Percentiles rank a stretch among this genome's conserved stretches.
phyloP scores from a whole-genome alignment of 2,329 filamentous ascomycete species.

The Fusarium redolens region DNA sequence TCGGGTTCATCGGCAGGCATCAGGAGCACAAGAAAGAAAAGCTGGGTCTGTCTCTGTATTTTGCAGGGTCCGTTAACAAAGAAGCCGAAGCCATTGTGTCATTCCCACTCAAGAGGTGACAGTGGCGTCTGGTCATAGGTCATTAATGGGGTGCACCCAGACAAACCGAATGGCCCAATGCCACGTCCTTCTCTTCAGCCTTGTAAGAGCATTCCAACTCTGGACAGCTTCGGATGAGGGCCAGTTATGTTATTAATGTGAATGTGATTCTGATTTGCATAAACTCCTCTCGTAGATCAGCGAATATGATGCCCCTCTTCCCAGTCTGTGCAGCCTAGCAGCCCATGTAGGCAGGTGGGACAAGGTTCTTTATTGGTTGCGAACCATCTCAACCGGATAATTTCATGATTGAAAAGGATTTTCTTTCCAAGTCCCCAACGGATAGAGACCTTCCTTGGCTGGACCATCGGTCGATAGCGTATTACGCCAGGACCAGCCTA shows the following conservation, averaged over 20 bases:
- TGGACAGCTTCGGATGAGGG: constrained; percentile 19
- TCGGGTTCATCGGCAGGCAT: constrained; percentile 33
- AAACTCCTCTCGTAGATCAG: constrained; percentile 10
- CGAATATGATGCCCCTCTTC: constrained; percentile 12
- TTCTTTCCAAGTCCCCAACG: constrained; percentile 11
- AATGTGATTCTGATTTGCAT: constrained; percentile 32
- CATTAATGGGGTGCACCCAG: constrained; percentile 31
- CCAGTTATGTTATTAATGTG: constrained; percentile 15
- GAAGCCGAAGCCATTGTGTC: constrained; percentile 37
- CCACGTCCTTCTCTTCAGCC: constrained; percentile 40
- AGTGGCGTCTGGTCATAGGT: constrained; percentile 40
- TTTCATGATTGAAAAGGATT: constrained; percentile 25
- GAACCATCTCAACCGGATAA: constrained; percentile 9
- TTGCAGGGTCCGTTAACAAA: constrained; percentile 27
- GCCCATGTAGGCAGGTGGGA: neutral
- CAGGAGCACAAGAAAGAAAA: constrained; percentile 29
- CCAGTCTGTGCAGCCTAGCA: neutral
- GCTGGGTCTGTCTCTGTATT: constrained; percentile 22
- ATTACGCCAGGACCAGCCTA: constrained; percentile 13
- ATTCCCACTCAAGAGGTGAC: constrained; percentile 39
- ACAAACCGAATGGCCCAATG: constrained; percentile 37
- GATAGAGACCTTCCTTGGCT: constrained; percentile 5
- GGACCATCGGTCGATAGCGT: constrained; percentile 27
- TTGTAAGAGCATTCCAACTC: constrained; percentile 36
- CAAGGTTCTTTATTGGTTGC: constrained; percentile 16